A percentile compares a stretch with the other conserved stretches of the same genome.
phyloP scores from a whole-genome alignment of 2,329 filamentous ascomycete genomes.

The Parafenestella ontariensis region DNA sequence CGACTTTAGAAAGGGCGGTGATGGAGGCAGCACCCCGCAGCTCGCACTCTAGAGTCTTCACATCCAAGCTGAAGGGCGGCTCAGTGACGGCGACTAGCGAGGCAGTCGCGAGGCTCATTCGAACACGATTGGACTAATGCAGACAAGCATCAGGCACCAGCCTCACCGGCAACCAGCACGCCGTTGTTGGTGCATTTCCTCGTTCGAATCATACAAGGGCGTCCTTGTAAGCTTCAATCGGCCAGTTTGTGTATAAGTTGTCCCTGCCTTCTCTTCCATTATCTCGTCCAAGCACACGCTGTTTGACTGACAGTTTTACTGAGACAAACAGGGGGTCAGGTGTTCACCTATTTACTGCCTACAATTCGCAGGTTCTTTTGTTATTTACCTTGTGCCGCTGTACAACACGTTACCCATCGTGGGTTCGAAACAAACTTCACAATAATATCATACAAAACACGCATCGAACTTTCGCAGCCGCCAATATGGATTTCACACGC shows the following conservation, averaged over 20 bases:
- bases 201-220: not conserved
- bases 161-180: not conserved
- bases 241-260: not conserved
- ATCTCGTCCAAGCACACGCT: not conserved
- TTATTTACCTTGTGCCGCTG: not conserved
- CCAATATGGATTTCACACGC: constrained; percentile 32
- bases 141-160: not conserved
- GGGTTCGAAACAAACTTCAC: not conserved
- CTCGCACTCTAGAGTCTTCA: not conserved
- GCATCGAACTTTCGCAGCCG: not conserved
- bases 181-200: not conserved
- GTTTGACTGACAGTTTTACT: not conserved
- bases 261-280: not conserved
- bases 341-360: not conserved
- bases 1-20: not conserved
- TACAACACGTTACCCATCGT: not conserved
- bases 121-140: not conserved
- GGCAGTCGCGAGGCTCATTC: not conserved
- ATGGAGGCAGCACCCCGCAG: not conserved
- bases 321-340: not conserved
- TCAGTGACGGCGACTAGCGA: not conserved
- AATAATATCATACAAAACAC: not conserved
- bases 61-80: not conserved
- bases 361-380: not conserved
- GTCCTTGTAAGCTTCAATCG: not conserved